A percentile compares a stretch with the other conserved stretches of the same genome.
Evolutionary conservation across 2,329 filamentous ascomycete genomes (phyloP).

Genomic region (Trichoderma hamatum): DNA sequence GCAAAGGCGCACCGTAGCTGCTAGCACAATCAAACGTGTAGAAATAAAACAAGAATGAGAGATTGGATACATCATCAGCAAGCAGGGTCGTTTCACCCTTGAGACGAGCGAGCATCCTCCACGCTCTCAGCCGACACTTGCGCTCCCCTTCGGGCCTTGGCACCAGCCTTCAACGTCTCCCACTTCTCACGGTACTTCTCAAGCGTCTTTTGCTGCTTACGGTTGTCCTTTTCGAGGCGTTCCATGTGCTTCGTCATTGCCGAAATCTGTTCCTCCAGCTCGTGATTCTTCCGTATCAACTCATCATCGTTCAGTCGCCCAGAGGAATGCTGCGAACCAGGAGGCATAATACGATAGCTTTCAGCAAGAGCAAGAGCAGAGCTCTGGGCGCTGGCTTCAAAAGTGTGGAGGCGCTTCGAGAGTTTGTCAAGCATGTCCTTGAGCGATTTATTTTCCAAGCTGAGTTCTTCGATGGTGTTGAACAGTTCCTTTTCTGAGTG

Average conservation of each 20-base stretch:
- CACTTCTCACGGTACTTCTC: slow-evolving; percentile 63
- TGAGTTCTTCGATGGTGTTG: slow-evolving; percentile 84
- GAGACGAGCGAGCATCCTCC: slow-evolving; percentile 38
- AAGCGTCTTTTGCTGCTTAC: slow-evolving; percentile 58
- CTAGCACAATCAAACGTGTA: background rate
- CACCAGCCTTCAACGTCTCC: slow-evolving; percentile 63
- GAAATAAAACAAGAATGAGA: background rate
- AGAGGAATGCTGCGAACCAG: slow-evolving; percentile 53
- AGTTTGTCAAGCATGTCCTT: slow-evolving; percentile 85
- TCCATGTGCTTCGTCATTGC: slow-evolving; percentile 63
- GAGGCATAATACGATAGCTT: slow-evolving; percentile 68
- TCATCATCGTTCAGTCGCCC: slow-evolving; percentile 37
- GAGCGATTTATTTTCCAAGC: slow-evolving; percentile 83
- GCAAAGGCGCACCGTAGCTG: background rate
- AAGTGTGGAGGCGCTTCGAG: slow-evolving; percentile 84
- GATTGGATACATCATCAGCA: background rate
- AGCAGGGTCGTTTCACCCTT: background rate
- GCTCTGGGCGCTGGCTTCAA: slow-evolving; percentile 89
- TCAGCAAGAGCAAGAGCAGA: slow-evolving; percentile 85
- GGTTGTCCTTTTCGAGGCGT: slow-evolving; percentile 64
- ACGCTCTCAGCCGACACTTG: slow-evolving; percentile 42
- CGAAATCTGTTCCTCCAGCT: slow-evolving; percentile 69
- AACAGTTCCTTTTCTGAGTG: slow-evolving; percentile 50
- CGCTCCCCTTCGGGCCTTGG: slow-evolving; percentile 57
- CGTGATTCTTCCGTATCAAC: slow-evolving; percentile 56